Conservation (phyloP, 1,139 yeast genomes). For the Protomyces macrosporus region DNA sequence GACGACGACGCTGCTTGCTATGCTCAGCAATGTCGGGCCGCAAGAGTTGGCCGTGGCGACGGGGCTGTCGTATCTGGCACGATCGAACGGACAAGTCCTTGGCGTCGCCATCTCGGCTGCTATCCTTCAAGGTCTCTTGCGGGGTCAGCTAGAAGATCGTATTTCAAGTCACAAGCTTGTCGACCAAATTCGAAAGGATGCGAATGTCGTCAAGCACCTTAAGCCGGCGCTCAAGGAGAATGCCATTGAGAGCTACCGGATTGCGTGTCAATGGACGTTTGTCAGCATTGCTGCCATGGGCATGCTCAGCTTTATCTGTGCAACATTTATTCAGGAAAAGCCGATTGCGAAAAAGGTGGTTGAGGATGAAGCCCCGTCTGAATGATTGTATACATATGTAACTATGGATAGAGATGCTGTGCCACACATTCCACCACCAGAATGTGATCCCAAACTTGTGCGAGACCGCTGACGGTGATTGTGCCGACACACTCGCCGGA, state of each 20-base stretch:
- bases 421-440: background rate
- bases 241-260: constrained; percentile 12
- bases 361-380: background rate
- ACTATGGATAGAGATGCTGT: background rate
- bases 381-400: background rate
- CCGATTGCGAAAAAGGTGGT: background rate
- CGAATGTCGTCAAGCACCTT: constrained; percentile 9
- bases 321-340: constrained; percentile 9
- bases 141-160: background rate
- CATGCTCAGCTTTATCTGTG: background rate
- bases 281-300: constrained; percentile 19
- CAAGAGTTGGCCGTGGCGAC: constrained; percentile 33
- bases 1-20: constrained; percentile 25
- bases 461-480: constrained; percentile 14
- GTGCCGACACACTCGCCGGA: constrained; percentile 6
- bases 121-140: constrained; percentile 14
- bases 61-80: constrained; percentile 32
- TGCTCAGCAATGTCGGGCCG: constrained; percentile 18
- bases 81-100: constrained; percentile 32
- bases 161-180: background rate
- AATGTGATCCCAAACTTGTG: constrained; percentile 14
- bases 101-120: constrained; percentile 30
- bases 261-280: constrained; percentile 10
- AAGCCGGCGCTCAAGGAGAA: background rate
- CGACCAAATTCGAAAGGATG: constrained; percentile 7